Percentiles rank a stretch among this genome's conserved stretches.
These are phyloP conservation scores for Vaccinium macrocarpon DNA, from an alignment of 148 eudicot species.

Conservation along the genomic window DNA sequence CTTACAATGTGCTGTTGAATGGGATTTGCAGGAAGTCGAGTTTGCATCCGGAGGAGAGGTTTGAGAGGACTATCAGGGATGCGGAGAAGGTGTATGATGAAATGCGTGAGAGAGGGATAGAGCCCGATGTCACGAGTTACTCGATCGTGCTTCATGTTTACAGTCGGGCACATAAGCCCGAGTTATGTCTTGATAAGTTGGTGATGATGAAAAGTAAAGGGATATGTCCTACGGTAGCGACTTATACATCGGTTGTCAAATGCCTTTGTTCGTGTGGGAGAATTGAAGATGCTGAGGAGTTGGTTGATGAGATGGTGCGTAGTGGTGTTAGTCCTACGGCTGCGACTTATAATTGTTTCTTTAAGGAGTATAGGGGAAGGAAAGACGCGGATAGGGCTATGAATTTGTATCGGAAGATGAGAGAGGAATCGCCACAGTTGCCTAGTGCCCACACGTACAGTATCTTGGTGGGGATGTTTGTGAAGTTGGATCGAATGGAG, in stretches of 20 bases:
- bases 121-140: conserved; percentile 90
- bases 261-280: conserved; percentile 93
- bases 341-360: conserved; percentile 86
- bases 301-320: conserved; percentile 67
- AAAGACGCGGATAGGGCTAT: conserved; percentile 71
- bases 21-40: conserved; percentile 88
- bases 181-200: conserved; percentile 62
- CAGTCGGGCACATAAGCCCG: conserved; percentile 86
- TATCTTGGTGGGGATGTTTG: conserved; percentile 70
- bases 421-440: conserved; percentile 48
- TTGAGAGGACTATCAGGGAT: conserved; percentile 60
- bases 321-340: conserved; percentile 73
- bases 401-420: conserved; percentile 75
- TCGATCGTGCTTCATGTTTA: conserved; percentile 89
- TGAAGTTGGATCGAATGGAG: conserved; percentile 54
- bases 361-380: conserved; percentile 84
- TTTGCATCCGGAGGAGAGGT: conserved; percentile 76
- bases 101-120: conserved; percentile 76
- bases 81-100: conserved; percentile 82
- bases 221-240: conserved; percentile 66
- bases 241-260: conserved; percentile 88
- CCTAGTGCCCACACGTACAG: conserved; percentile 62
- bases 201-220: conserved; percentile 69
- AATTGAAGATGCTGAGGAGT: conserved; percentile 60
- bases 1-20: conserved; percentile 74